These are phyloP conservation scores for Eimeria praecox DNA, from an alignment of 169 alveolate genomes.

Conservation along the genomic window DNA sequence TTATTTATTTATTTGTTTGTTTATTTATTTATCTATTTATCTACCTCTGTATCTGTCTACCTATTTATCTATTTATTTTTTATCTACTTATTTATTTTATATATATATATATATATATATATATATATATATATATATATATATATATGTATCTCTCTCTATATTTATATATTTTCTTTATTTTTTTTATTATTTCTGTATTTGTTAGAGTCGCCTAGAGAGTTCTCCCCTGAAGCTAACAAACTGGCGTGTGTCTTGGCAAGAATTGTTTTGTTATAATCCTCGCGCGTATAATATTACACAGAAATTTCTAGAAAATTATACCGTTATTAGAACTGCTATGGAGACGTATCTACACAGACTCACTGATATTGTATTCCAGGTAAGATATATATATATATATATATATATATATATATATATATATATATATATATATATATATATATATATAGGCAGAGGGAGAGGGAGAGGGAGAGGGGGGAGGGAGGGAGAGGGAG, in stretches of 20 bases:
- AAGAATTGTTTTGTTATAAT: constrained; percentile 80
- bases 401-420: not conserved
- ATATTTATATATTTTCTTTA: not conserved
- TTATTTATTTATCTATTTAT: no score
- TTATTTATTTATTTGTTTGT: no score
- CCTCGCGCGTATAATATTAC: constrained; percentile 73
- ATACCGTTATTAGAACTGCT: constrained; percentile 63
- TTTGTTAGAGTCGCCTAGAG: constrained; percentile 70
- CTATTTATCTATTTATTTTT: no score
- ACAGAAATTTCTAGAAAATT: constrained; percentile 52
- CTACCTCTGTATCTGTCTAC: no score
- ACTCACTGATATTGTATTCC: constrained; percentile 70
- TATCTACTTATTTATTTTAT: not conserved
- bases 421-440: not conserved
- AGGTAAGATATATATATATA: not conserved
- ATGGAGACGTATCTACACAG: constrained; percentile 38
- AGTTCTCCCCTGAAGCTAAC: constrained; percentile 66
- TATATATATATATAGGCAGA: no score
- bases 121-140: not conserved
- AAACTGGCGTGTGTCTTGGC: constrained; percentile 81
- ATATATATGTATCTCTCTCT: not conserved
- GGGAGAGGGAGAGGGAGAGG: no score
- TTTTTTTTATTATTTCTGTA: not conserved
- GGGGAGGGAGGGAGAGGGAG: no score
- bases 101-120: not conserved